A percentile compares a stretch with the other conserved stretches of the same genome.
Evolutionary conservation across 768 basidiomycete species (phyloP).

Genomic region (Scleroderma citrinum): DNA sequence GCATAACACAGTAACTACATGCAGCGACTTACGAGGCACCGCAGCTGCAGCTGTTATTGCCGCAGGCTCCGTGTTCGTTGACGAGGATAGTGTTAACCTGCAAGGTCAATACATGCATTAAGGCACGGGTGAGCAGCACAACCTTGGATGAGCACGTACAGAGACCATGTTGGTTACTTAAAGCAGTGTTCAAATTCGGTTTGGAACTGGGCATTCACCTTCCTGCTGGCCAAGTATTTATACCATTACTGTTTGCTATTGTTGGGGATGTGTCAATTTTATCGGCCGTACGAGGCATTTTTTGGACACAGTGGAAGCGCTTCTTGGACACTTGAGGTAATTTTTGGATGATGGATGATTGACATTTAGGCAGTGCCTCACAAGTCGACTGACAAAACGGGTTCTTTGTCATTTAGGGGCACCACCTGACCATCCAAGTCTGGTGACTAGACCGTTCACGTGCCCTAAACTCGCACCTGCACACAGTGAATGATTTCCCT

Average conservation of each 20-base stretch:
- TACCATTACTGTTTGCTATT: background rate
- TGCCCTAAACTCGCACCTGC: too few relatives aligned
- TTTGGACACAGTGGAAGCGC: too few relatives aligned
- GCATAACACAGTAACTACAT: background rate
- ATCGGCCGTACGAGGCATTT: background rate
- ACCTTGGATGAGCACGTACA: background rate
- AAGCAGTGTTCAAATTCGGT: background rate
- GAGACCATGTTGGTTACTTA: background rate
- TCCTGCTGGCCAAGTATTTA: background rate
- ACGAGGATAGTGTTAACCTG: background rate
- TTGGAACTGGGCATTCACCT: background rate
- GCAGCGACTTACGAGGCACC: background rate
- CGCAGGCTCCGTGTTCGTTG: background rate
- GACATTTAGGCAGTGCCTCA: too few relatives aligned
- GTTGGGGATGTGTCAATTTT: background rate
- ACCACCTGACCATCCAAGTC: too few relatives aligned
- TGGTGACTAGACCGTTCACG: too few relatives aligned
- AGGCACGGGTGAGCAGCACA: background rate
- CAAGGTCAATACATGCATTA: too few relatives aligned
- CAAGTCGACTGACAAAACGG: background rate
- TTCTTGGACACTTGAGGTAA: too few relatives aligned
- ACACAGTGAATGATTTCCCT: too few relatives aligned
- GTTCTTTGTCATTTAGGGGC: too few relatives aligned
- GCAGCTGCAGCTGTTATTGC: background rate
- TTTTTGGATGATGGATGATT: conserved; percentile 1